Percentiles rank a stretch among this genome's conserved stretches.
phyloP scores from a whole-genome alignment of 176 grass and related monocot species.

The barley (Hordeum vulgare) region MorexV3_pseudomolecules_assembly NC_058520.1:15490670-15491169 shows the following conservation, averaged over 20 bases:
- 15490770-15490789: no score
- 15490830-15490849: no score
- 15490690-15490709: constrained; percentile 73
- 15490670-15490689: background rate
- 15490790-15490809: no score
- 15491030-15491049: background rate
- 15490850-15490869: no score
- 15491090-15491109: background rate
- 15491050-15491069: constrained; percentile 27
- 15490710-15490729: constrained; percentile 83
- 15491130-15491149: background rate
- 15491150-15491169: background rate
- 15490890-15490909: no score
- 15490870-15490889: no score
- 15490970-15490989: background rate
- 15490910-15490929: no score
- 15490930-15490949: no score
- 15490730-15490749: constrained; percentile 51
- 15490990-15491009: background rate
- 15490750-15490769: constrained; percentile 1
- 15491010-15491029: constrained; percentile 5
- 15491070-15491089: constrained; percentile 10
- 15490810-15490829: no score
- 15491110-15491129: background rate
- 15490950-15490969: background rate